A percentile compares a stretch with the other conserved stretches of the same genome.
Conservation (phyloP, 805 yeast genomes). For the Hanseniaspora guilliermondii region DNA sequence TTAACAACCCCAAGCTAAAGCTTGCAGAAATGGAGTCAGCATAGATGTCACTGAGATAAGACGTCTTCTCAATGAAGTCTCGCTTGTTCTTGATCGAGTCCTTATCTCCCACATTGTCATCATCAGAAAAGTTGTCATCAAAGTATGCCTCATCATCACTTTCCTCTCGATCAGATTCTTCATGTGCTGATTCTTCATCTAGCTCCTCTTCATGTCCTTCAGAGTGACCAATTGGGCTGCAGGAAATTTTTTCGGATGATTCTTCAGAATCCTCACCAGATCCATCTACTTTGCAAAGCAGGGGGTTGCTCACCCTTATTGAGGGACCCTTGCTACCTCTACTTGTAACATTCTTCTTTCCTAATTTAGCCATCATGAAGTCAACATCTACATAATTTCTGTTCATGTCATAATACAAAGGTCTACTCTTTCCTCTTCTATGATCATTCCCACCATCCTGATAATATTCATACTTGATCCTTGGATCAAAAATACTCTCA, state of each 20-base stretch:
- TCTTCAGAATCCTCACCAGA: too few relatives aligned
- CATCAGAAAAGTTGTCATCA: background rate
- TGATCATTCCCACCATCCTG: background rate
- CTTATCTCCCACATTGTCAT: background rate
- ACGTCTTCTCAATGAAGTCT: constrained; percentile 20
- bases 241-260: too few relatives aligned
- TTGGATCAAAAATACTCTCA: background rate
- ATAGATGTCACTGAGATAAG: constrained; percentile 30
- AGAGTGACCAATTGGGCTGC: background rate
- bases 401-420: constrained; percentile 1
- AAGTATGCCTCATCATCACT: constrained; percentile 3
- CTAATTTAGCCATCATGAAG: background rate
- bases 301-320: too few relatives aligned
- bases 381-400: constrained; percentile 3
- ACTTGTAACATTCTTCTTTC: background rate
- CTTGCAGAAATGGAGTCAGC: constrained; percentile 70
- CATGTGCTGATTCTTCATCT: background rate
- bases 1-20: constrained; percentile 74
- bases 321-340: too few relatives aligned
- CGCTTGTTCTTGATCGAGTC: constrained; percentile 11
- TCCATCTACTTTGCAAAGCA: too few relatives aligned
- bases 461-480: background rate
- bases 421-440: background rate
- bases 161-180: constrained; percentile 3
- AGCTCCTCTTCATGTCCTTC: background rate